Evolutionary conservation across 1,284 basidiomycete species (phyloP), one percentile per base, ranked within the genome.

Genomic region (Cutaneotrichosporon daszewskae): DNA sequence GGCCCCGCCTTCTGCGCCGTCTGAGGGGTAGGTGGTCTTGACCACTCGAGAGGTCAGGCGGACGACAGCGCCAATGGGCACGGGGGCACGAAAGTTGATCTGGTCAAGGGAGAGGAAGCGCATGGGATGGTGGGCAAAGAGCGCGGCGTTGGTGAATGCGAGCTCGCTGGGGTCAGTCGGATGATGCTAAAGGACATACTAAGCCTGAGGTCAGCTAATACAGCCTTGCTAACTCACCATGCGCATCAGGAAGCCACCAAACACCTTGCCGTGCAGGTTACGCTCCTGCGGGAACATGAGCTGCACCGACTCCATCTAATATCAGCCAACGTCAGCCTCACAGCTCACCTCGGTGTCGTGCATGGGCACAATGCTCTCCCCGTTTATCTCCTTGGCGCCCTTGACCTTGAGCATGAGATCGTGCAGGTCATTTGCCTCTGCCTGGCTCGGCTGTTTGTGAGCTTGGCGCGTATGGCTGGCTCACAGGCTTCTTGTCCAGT

Each of bases 251-350:
- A 77, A 66, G 66, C 79, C 80, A 72, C 85, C 85, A 58, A 88
- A 87, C 9, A 87, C 76, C 62, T 87, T 87, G 54, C 83, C 82
- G 62, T 88, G 85, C 3, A 87, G 76, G 59, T 89, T 88, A 59
- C 85, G 76, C 62, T 87, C 84, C 71, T 87, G 85, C 0, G 86
- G 85, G 62, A 87, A 87, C 84, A 87, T 87, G 40, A 87, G 71
- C 39, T 58, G 56, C 19, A 51, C 64, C 42, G 36, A 58, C 40
- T 53, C 58, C 20, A 47, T 55, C 28, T 31, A 16, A 31, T 10
- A 13, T 26, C 25, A 26, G 25, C 25, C 13, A 43, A 17, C 26
- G 16, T 19, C 16, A 16, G 32, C 12, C 57, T 26, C 25, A 13
- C 13, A 26, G 16, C 28, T 37, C 33, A 64, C 66, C 48, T 67